Evolutionary conservation across 225 moss, liverwort and hornwort species (phyloP), one percentile per base, ranked within the genome.

Genomic region (Neckera pumila): DNA sequence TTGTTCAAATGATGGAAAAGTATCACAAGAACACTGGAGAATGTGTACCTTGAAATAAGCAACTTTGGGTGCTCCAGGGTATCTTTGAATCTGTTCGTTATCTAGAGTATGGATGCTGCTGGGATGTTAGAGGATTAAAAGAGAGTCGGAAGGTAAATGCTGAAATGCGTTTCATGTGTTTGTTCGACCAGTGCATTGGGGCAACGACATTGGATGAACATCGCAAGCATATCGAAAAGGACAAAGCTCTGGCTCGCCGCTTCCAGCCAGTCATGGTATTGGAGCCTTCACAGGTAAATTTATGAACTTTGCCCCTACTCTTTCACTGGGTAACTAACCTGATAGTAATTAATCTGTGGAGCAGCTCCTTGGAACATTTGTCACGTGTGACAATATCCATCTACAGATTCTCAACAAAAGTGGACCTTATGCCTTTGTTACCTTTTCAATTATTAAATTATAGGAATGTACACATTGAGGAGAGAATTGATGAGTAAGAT

Each of bases 161-260:
- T 90, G 28, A 80, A 23, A 27, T 64, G 42, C 76, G 27, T 87
- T 15, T 54, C 21, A 83, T 84, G 47, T 87, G 51, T 90, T 62
- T 62, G 53, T 89, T 49, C 56, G 86, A 87, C 22, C 91, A 99
- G 98, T 99, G 98, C 91, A 99, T 99, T 77, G 98, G 98, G 58
- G 97, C 98, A 83, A 99, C 98, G 74, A 99, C 98, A n/a, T 89
- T 99, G 84, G 98, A 96, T 76, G 98, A 99, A 89, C 97, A 99
- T 76, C 96, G 98, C 81, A 99, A 99, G 91, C 96, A 99, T 81
- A 96, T 99, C 63, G 98, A 99, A 94, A 99, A 99, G 81, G 98
- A 99, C 88, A 96, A 96, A 89, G 98, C 98, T 59, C 87, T 99
- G 78, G 98, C 97, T 57, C 96, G 97, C 70, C 96, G 97, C 76